Evolutionary conservation across 2,329 filamentous ascomycete species (phyloP).

Genomic region (Magnaporthales sp.): DNA sequence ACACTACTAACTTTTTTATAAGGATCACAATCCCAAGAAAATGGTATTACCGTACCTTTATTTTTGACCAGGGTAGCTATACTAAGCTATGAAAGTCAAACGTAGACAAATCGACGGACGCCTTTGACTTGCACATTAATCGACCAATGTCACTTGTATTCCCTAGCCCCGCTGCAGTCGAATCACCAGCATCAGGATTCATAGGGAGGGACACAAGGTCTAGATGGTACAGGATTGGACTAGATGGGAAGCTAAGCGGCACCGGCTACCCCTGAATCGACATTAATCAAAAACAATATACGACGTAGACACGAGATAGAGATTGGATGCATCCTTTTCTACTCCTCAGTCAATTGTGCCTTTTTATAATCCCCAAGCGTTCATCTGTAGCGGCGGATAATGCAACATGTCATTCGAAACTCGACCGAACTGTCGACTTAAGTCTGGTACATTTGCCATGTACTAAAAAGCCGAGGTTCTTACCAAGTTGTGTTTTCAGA

Average conservation of each 20-base stretch:
- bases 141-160: neutral
- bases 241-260: neutral
- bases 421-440: neutral
- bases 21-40: neutral
- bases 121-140: neutral
- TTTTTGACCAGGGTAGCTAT: neutral
- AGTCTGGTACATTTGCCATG: neutral
- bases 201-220: too few species aligned
- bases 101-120: neutral
- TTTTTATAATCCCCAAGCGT: neutral
- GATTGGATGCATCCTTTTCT: neutral
- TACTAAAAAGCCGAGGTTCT: neutral
- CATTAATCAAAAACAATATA: neutral
- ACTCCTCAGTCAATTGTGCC: neutral
- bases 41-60: too few species aligned
- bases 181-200: too few species aligned
- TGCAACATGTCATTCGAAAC: neutral
- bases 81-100: neutral
- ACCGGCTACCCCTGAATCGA: neutral
- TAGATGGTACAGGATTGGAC: neutral
- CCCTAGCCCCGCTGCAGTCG: too few species aligned
- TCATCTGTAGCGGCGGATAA: neutral
- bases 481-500: too few species aligned
- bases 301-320: neutral
- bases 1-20: neutral